Conservation (phyloP, 257 asterid species). For the Solanum habrochaites region DNA sequence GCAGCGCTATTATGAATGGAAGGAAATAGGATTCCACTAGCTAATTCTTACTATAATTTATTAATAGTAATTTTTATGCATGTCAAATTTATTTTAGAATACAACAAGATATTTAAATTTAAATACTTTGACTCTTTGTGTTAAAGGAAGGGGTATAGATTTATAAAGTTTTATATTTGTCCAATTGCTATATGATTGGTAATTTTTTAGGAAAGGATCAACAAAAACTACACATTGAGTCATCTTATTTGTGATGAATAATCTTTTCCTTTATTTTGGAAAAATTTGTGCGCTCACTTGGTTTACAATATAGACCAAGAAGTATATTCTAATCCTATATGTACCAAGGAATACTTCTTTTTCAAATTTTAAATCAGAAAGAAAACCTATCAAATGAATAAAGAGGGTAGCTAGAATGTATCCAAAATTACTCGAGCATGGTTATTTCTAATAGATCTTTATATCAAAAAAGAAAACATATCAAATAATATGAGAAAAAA, state of each 20-base stretch:
- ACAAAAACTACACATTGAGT: neutral
- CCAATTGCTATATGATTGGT: neutral
- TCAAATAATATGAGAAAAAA: too few species aligned
- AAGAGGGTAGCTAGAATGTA: too few species aligned
- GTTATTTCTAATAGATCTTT: too few species aligned
- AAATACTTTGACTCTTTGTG: neutral
- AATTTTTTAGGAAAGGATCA: neutral
- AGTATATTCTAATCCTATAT: neutral
- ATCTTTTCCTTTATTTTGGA: neutral
- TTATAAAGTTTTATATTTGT: neutral
- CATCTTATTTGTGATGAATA: neutral
- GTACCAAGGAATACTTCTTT: neutral
- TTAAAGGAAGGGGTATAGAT: neutral
- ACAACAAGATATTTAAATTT: neutral
- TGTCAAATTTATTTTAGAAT: neutral
- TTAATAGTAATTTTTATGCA: neutral
- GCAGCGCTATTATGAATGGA: too few species aligned
- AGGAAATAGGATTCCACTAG: neutral
- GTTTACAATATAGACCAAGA: neutral
- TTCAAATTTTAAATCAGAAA: too few species aligned
- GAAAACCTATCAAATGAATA: too few species aligned
- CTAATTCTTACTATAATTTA: too few species aligned
- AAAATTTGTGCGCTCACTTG: neutral
- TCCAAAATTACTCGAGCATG: too few species aligned
- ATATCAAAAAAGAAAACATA: too few species aligned